Base-by-base conservation (phyloP, 1,284 basidiomycete species). In the Moesziomyces antarcticus region DNA sequence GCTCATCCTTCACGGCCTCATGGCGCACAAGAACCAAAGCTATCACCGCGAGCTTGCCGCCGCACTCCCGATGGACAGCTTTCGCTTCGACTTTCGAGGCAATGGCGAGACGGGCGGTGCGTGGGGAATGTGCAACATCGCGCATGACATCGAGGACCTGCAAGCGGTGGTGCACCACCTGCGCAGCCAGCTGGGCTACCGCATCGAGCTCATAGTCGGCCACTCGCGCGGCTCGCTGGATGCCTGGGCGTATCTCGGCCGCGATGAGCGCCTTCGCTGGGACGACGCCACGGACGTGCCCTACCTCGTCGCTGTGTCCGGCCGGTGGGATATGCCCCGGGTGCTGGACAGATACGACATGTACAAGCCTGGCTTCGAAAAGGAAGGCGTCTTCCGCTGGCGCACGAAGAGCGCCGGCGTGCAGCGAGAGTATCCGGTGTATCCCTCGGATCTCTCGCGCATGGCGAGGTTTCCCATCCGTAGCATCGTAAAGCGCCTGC, bases 21-120 rank as follows among this genome's bases (percentile, higher is more conserved):
- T 71, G 13, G 56, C 65, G 8, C 72, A 74, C 53, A 74, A 74
- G 53, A 90, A 93, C 80, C 93, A 93, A 84, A 84, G 92, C 48
- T 92, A 90, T 85, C 90, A 91, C 83, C 90, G 89, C 75, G 88
- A 87, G 18, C 88, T 93, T 14, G 91, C 90, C 2, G 80, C 84
- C 30, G 86, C 85, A 22, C 83, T 93, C 14, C 90, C 90, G 0
- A 81, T 91, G 35, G 91, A 93, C 81, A 91, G 91, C 0, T 92
- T 92, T 80, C 87, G 91, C 41, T 92, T 93, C 78, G 92, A 93
- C 81, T 93, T 93, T 84, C 88, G 91, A 5, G 52, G 24, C 30
- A 54, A 54, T 18, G 44, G 30, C 6, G 58, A 51, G 9, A 45
- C 50, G 22, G 37, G 37, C 14, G 50, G 50, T 24, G 18, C 35